A percentile compares a stretch with the other conserved stretches of the same genome.
phyloP scores from a whole-genome alignment of 2,329 filamentous ascomycete genomes.

The Teratosphaeriaceae sp. region DNA sequence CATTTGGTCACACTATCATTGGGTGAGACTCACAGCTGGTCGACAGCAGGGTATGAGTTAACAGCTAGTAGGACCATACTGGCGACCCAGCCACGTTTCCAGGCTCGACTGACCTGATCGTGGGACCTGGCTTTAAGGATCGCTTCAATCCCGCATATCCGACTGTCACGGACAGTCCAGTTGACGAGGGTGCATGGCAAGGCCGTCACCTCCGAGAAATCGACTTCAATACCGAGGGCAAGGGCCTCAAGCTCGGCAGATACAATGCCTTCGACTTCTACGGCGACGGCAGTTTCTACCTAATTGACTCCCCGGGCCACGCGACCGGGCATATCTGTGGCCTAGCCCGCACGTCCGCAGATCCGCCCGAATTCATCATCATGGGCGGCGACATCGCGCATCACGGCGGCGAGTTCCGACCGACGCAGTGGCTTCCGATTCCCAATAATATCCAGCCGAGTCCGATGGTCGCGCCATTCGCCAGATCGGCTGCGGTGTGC shows the following conservation, averaged over 20 bases:
- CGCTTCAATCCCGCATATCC: constrained; percentile 37
- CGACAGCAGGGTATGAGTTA: background rate
- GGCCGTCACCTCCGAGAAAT: constrained; percentile 31
- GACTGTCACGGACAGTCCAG: constrained; percentile 26
- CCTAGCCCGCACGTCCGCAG: constrained; percentile 37
- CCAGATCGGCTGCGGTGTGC: constrained; percentile 26
- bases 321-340: constrained; percentile 44
- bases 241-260: constrained; percentile 33
- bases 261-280: constrained; percentile 48
- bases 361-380: constrained; percentile 38
- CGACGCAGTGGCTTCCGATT: constrained; percentile 35
- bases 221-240: constrained; percentile 23
- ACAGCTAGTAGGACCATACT: constrained; percentile 28
- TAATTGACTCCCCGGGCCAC: constrained; percentile 48
- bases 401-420: constrained; percentile 41
- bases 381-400: constrained; percentile 44
- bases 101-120: constrained; percentile 34
- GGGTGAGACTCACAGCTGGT: constrained; percentile 3
- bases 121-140: constrained; percentile 40
- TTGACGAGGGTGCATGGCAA: constrained; percentile 33
- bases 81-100: constrained; percentile 39
- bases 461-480: constrained; percentile 28
- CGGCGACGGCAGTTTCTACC: constrained; percentile 49
- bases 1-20: constrained; percentile 28
- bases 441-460: constrained; percentile 33